phyloP scores from a whole-genome alignment of 1,139 yeast species.

The Yamadazyma friedrichii region DNA sequence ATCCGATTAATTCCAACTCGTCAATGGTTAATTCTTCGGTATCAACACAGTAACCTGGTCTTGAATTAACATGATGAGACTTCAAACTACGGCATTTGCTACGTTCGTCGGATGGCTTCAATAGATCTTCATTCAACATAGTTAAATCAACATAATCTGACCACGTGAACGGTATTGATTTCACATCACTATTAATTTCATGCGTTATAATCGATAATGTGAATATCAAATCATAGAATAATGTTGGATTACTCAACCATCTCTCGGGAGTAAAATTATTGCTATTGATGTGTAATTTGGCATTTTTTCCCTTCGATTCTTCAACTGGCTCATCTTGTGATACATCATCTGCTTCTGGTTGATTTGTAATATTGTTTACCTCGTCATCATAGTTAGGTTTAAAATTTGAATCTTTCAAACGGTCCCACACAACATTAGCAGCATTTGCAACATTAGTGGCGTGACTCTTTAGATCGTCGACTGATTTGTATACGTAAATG shows the following conservation, averaged over 20 bases:
- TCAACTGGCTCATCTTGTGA: background rate
- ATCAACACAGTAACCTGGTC: conserved; percentile 25
- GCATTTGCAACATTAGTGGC: conserved; percentile 1
- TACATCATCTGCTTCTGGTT: too few relatives aligned
- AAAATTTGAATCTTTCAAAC: background rate
- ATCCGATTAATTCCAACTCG: conserved; percentile 24
- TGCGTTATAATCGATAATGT: conserved; percentile 32
- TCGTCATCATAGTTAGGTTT: background rate
- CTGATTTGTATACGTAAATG: background rate
- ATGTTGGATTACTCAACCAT: conserved; percentile 19
- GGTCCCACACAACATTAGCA: background rate
- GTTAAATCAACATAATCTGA: conserved; percentile 31
- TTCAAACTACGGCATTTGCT: conserved; percentile 20
- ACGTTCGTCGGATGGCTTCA: conserved; percentile 18
- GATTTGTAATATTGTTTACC: too few relatives aligned
- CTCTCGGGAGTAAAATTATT: conserved; percentile 19
- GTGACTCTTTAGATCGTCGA: conserved; percentile 1
- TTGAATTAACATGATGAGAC: conserved; percentile 20
- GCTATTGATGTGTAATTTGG: conserved; percentile 12
- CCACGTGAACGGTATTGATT: conserved; percentile 29
- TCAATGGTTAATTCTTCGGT: conserved; percentile 21
- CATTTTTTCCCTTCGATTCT: background rate
- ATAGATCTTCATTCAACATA: conserved; percentile 18
- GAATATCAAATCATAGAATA: conserved; percentile 41
- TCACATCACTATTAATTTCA: conserved; percentile 22